Conservation (phyloP, 2,329 filamentous ascomycete genomes). For the Arthroderma uncinatum region DNA sequence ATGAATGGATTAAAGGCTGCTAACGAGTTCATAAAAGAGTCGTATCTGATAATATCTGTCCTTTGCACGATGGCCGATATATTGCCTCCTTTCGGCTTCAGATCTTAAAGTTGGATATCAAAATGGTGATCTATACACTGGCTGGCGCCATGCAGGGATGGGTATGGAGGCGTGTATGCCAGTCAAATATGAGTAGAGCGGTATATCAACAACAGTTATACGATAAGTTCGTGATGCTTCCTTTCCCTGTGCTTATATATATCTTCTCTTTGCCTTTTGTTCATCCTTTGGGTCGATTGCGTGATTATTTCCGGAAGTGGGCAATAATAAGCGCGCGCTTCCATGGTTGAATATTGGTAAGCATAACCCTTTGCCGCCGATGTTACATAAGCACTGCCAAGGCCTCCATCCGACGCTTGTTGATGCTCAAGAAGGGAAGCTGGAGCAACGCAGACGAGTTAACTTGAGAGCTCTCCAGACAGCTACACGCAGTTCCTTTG, state of each 20-base stretch:
- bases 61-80: neutral
- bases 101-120: neutral
- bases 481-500: neutral
- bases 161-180: neutral
- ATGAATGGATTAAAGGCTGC: neutral
- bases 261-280: neutral
- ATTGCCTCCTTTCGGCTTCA: neutral
- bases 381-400: neutral
- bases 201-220: neutral
- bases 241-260: neutral
- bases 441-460: neutral
- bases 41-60: neutral
- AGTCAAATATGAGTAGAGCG: no score
- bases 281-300: neutral
- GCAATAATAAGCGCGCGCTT: neutral
- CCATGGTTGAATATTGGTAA: neutral
- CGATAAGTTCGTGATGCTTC: neutral
- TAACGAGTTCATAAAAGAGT: neutral
- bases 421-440: neutral
- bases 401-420: neutral
- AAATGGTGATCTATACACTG: neutral
- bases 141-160: neutral
- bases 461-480: neutral
- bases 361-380: neutral
- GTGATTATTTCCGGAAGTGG: conserved; percentile 1